Base-by-base conservation (phyloP, 352 stramenopile species). In the Phytophthora citricola region DNA sequence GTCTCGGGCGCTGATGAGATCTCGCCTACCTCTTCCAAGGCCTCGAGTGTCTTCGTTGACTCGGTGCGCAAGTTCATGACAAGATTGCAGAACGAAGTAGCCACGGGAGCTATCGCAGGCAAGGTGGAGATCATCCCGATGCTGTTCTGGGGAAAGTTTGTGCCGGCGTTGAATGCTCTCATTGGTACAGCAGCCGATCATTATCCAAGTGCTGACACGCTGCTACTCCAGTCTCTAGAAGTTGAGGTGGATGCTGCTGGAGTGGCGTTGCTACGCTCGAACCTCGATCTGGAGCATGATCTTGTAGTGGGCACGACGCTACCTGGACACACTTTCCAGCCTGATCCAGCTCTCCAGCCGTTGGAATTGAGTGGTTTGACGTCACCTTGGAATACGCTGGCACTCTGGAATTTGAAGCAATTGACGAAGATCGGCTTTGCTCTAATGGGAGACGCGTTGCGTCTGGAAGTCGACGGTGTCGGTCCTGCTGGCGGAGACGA, bases 311-410 rank as follows among this genome's bases (percentile, higher is more conserved):
- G 94, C 29, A 87, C 92, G 7, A 84, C 79, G 14, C 77, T 98
- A n/a, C 85, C 88, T 26, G 91, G 93, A 15, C 84, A 93, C 50
- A 54, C 54, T 7, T 89, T 89, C 57, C 43, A 75, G n/a, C 72
- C 78, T 4, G 27, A 63, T n/a, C 44, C 48, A 12, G 61, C 64
- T 2, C 17, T 56, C n/a, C 60, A 86, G 34, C 66, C 71, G 0
- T 64, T 89, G 17, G 62, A 75, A 50, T 81, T 98, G 31, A 93
- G 79, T 43, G 94, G 94, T 7, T 58, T 85, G 51, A 98, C 95
- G 24, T 90, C 79, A 50, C 95, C 96, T 3, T 99, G 96, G 96
- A 98, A 99, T 76, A 99, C 96, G 24, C 78, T 98, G 2, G 94
- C 93, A n/a, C 62, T 98, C 3, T 99, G 96, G 95, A 87, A 97